Evolutionary conservation across 208 protist genomes (phyloP), one percentile per base, ranked within the genome.

Genomic region (Willaertia magna): DNA sequence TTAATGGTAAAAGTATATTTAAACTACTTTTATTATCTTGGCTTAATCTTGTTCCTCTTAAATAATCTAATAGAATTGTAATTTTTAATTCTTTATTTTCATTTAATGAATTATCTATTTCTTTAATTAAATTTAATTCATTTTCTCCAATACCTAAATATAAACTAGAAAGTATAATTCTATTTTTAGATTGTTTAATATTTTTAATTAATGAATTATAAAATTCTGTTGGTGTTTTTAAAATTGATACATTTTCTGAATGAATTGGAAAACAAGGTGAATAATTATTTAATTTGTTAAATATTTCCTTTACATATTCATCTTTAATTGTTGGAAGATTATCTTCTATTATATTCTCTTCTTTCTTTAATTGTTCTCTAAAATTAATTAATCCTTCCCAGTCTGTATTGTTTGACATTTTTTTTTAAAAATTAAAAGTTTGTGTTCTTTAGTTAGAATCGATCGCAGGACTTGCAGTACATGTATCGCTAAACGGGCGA

Each of bases 101-200:
- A 6, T 44, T n/a, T 7, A 84, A 78, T 2, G 79, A 85, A 0
- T 87, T 86, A 86, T 90, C 89, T 67, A 84, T 79, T 11, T 93
- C 90, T 74, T 91, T 89, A 44, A 94, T 87, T 42, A 96, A 90
- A 40, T 88, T 84, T 46, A 67, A 42, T 2, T 92, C 91, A 30
- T 93, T 91, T 67, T 88, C 88, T 22, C 92, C 92, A 46, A 93
- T 91, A 67, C 94, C 93, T n/a, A 96, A 88, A 89, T 96, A 96
- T 0, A 96, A 89, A 11, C 93, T 93, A 6, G 92, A 93, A 30
- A 96, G 90, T n/a, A 94, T 86, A 44, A 96, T 92, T 52, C 90
- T 89, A 61, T 78, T 86, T 83, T 90, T 44, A 9, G 93, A 88
- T 6, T 86, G 85, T 76, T 59, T 79, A 34, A 96, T 90, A 26